Base-by-base conservation (phyloP, 1,284 basidiomycete species). In the Coniferiporia weirii region DNA sequence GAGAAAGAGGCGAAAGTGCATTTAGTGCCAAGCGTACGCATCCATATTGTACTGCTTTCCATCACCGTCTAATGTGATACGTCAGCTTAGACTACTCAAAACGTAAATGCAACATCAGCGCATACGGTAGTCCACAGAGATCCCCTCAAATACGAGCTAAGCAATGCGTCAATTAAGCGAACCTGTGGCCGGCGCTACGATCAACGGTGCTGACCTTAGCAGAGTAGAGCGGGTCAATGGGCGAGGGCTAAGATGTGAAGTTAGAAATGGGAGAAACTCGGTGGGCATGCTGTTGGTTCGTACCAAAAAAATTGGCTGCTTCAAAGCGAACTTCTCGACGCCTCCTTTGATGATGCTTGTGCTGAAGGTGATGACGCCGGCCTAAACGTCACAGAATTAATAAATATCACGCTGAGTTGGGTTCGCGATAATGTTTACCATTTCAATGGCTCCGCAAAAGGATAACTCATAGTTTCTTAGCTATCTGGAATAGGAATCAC, bases 381-480 rank as follows among this genome's bases (percentile, higher is more conserved):
- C 86, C 86, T 88, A 69, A n/a, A n/a, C 19, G 8, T 17, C n/a
- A n/a, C 62, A 47, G 66, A 38, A 34, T 49, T 52, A 47, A 63
- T 54, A 10, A 17, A 4, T 19, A 35, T 10, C 52, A 46, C 7
- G 34, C 46, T 40, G 5, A 40, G 7, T 17, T 10, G 32, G 5
- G 27, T 10, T 49, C 38, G 50, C 12, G 43, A 8, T 6, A 2
- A 20, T 34, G 54, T 68, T 13, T 51, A 81, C 83, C 85, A 88
- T 89, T 69, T 91, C 88, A 59, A 90, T 89, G 1, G 87, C 87
- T n/a, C 87, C 87, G 57, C 86, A 89, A 75, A 89, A 89, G 0
- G 84, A 81, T 59, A 89, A 76, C 80, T 85, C 54, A 15, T 12
- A 34, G 52, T n/a, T 44, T 9, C 36, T 53, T 32, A 43, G 52